A percentile compares a stretch with the other conserved stretches of the same genome.
Conservation (phyloP, 176 grass and related monocot genomes). For the Tuctoria greenei region DNA sequence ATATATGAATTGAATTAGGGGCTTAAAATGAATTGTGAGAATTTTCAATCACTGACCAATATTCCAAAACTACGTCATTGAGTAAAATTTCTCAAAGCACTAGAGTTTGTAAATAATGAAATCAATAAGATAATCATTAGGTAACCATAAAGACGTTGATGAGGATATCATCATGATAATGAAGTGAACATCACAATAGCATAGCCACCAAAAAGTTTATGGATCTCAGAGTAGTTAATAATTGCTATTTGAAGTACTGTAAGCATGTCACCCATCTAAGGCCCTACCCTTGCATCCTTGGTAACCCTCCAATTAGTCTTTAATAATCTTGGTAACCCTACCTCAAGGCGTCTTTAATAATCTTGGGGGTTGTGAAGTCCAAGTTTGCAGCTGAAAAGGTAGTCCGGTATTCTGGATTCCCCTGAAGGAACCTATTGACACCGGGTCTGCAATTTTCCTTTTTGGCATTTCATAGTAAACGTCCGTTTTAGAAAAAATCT, state of each 20-base stretch:
- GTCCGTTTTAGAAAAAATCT: constrained; percentile 57
- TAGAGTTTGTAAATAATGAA: too few species aligned
- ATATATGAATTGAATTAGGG: too few species aligned
- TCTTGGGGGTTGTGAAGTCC: constrained; percentile 49
- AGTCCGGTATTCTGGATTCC: constrained; percentile 39
- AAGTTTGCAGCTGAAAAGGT: constrained; percentile 43
- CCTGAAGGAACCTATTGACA: constrained; percentile 50
- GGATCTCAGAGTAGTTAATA: not conserved
- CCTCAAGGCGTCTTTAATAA: constrained; percentile 39
- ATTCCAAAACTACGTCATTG: too few species aligned
- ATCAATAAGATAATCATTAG: too few species aligned
- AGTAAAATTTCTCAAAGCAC: too few species aligned
- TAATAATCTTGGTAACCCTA: too few species aligned
- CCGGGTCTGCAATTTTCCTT: constrained; percentile 23
- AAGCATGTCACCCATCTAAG: not conserved
- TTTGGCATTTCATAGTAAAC: constrained; percentile 56
- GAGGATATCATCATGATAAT: not conserved
- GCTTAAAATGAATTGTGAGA: too few species aligned
- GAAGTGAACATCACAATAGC: not conserved
- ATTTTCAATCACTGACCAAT: too few species aligned
- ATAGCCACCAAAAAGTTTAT: not conserved
- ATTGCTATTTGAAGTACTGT: not conserved
- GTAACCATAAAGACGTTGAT: too few species aligned
- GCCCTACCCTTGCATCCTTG: not conserved
- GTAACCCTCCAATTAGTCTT: constrained; percentile 20